These are phyloP conservation scores for Cardamine resedifolia DNA, from an alignment of 345 rosid species.

Conservation along the genomic window DNA sequence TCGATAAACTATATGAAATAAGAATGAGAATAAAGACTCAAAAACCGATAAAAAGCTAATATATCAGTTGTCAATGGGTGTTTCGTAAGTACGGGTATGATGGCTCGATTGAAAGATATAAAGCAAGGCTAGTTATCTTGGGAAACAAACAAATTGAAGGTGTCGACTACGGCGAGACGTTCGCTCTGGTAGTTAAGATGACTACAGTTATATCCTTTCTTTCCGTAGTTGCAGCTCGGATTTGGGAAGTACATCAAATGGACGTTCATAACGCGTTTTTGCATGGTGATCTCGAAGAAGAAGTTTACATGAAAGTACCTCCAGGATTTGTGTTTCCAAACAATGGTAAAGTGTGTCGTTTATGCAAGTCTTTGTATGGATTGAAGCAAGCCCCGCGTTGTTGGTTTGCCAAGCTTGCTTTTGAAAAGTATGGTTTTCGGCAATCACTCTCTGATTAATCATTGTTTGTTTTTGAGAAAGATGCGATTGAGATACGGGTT, in stretches of 20 bases:
- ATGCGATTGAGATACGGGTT: too few species aligned
- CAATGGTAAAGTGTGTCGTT: neutral
- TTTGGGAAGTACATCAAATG: neutral
- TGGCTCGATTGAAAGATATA: too few species aligned
- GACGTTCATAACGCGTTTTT: neutral
- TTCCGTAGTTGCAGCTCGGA: fast-evolving
- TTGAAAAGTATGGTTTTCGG: neutral
- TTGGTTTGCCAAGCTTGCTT: neutral
- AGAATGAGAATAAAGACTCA: too few species aligned
- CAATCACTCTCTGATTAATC: too few species aligned
- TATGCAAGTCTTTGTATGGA: neutral
- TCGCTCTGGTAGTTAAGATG: neutral
- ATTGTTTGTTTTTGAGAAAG: too few species aligned
- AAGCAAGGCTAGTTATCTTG: too few species aligned
- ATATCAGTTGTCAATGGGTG: too few species aligned
- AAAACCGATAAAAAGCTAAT: too few species aligned
- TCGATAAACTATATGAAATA: too few species aligned
- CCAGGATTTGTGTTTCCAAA: neutral
- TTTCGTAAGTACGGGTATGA: too few species aligned
- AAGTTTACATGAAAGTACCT: neutral
- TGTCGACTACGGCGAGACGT: neutral
- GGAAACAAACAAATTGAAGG: neutral
- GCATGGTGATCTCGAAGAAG: neutral
- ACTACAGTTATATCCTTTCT: fast-evolving
- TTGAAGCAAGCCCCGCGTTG: neutral